A percentile compares a stretch with the other conserved stretches of the same genome.
These are phyloP conservation scores for Ganoderma leucocontextum DNA, from an alignment of 1,284 basidiomycete species.

Conservation along the genomic window DNA sequence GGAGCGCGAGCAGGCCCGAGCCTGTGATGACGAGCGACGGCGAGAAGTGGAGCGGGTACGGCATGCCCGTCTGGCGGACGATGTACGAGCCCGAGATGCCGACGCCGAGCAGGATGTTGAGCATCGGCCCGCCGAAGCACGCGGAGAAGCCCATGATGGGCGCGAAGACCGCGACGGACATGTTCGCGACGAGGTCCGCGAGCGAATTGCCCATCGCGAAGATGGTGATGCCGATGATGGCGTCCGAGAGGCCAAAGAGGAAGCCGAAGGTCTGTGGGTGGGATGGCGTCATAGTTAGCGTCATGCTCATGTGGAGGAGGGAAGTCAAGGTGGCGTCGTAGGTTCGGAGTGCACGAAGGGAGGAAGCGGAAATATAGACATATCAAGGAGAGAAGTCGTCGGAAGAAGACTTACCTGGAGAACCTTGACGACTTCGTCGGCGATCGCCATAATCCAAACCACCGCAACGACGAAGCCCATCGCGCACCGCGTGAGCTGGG, in stretches of 20 bases:
- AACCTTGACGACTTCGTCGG: slow-evolving; percentile 91
- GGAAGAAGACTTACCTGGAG: slow-evolving; percentile 65
- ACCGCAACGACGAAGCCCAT: slow-evolving; percentile 91
- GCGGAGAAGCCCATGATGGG: slow-evolving; percentile 93
- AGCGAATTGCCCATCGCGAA: slow-evolving; percentile 97
- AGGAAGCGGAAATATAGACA: not conserved
- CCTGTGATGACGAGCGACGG: slow-evolving; percentile 87
- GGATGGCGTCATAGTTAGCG: not conserved
- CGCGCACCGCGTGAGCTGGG: slow-evolving; percentile 80
- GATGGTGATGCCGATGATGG: slow-evolving; percentile 95
- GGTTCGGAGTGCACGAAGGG: not conserved
- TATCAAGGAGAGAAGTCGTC: not conserved
- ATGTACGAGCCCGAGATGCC: slow-evolving; percentile 84
- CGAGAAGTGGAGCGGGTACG: slow-evolving; percentile 81
- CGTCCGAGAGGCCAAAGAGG: slow-evolving; percentile 95
- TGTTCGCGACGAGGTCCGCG: slow-evolving; percentile 96
- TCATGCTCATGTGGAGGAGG: not conserved
- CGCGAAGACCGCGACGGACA: slow-evolving; percentile 89
- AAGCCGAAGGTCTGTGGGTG: slow-evolving; percentile 83
- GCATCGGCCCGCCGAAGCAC: slow-evolving; percentile 95
- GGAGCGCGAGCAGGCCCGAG: slow-evolving; percentile 77
- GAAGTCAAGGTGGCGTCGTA: slow-evolving; percentile 3
- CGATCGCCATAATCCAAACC: slow-evolving; percentile 96
- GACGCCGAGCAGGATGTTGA: slow-evolving; percentile 93
- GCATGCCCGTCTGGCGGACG: slow-evolving; percentile 63